These are phyloP conservation scores for Aspergillus conjunctus DNA, from an alignment of 495 filamentous ascomycete species.

Conservation along the genomic window DNA sequence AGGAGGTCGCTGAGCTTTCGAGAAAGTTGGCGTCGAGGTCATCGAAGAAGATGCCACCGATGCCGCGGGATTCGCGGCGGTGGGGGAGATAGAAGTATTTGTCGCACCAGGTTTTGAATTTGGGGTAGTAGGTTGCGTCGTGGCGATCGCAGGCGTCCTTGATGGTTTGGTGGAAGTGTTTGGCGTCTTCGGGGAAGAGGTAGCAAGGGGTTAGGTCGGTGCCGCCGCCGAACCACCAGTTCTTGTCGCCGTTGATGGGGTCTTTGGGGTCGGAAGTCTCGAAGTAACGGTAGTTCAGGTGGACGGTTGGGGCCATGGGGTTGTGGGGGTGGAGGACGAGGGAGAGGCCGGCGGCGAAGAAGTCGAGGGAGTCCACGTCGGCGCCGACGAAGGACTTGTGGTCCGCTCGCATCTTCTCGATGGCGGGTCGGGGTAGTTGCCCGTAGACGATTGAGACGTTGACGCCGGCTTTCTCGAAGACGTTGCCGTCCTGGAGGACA, in stretches of 20 bases:
- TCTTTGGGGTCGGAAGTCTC: constrained; percentile 71
- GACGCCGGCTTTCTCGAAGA: constrained; percentile 98
- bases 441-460: constrained; percentile 95
- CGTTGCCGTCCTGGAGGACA: constrained; percentile 91
- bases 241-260: constrained; percentile 67
- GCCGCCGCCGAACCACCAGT: constrained; percentile 98
- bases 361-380: constrained; percentile 76
- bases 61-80: constrained; percentile 81
- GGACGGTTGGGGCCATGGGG: constrained; percentile 95
- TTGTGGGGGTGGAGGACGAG: constrained; percentile 91
- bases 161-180: constrained; percentile 93
- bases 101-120: constrained; percentile 98
- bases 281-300: constrained; percentile 99
- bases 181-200: constrained; percentile 93
- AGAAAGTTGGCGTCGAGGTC: constrained; percentile 77
- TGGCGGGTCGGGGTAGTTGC: constrained; percentile 81
- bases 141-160: constrained; percentile 94
- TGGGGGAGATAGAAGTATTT: constrained; percentile 95
- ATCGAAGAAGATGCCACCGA: constrained; percentile 99
- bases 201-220: constrained; percentile 93
- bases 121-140: constrained; percentile 87
- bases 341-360: constrained; percentile 93
- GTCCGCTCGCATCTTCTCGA: constrained; percentile 90
- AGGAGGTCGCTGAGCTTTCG: constrained; percentile 44
- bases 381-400: constrained; percentile 84